A percentile compares a stretch with the other conserved stretches of the same genome.
These are phyloP conservation scores for Blumeria hordei DNA, from an alignment of 2,329 filamentous ascomycete genomes.

Conservation along the genomic window DNA sequence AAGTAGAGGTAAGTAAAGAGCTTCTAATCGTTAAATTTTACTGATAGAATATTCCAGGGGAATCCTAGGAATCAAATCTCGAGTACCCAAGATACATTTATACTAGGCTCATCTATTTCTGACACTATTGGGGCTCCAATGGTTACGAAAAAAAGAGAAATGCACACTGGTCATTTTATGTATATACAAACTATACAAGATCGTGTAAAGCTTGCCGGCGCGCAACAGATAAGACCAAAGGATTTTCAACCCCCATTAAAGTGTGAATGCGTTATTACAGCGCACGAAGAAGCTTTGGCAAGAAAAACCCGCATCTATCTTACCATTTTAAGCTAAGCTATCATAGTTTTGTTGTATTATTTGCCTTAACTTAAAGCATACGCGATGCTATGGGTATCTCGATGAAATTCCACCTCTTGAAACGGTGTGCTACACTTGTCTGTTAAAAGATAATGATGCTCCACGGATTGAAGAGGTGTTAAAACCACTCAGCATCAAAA, in stretches of 20 bases:
- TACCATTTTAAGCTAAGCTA: background rate
- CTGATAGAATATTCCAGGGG: conserved; percentile 2
- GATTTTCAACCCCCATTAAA: background rate
- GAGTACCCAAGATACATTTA: conserved; percentile 7
- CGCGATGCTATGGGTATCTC: conserved; percentile 10
- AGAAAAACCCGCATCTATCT: background rate
- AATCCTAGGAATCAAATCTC: conserved; percentile 3
- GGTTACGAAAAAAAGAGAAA: background rate
- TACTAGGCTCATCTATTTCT: background rate
- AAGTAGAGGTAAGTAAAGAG: conserved; percentile 2
- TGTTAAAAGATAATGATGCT: conserved; percentile 2
- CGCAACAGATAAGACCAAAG: background rate
- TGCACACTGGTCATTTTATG: no score
- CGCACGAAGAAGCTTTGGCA: conserved; percentile 4
- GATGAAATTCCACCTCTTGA: background rate
- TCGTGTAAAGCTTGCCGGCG: background rate
- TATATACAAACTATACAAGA: conserved; percentile 1
- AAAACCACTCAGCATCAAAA: conserved; percentile 3
- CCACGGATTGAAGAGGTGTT: background rate
- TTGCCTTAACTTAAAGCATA: conserved; percentile 6
- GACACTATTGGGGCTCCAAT: background rate
- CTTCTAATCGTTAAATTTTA: conserved; percentile 3
- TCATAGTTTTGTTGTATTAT: conserved; percentile 7
- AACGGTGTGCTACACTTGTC: conserved; percentile 7
- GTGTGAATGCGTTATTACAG: conserved; percentile 5